phyloP scores from a whole-genome alignment of 768 basidiomycete genomes.

The Lactarius deliciosus region DNA sequence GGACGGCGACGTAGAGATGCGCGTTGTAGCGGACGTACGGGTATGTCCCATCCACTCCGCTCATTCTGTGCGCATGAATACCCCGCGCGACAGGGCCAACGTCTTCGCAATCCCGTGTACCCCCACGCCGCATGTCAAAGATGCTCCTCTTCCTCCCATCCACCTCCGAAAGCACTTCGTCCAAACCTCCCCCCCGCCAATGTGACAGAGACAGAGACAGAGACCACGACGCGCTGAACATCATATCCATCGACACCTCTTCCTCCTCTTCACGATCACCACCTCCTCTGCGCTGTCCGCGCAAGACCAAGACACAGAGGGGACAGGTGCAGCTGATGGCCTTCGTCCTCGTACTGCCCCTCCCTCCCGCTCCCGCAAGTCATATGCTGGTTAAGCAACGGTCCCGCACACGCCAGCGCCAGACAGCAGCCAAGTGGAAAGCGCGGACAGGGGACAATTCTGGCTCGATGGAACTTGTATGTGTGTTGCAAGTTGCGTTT shows the following conservation, averaged over 20 bases:
- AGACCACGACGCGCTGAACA: neutral
- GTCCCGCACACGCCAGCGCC: neutral
- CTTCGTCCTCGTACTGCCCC: neutral
- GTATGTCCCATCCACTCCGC: neutral
- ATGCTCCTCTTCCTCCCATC: too few relatives aligned
- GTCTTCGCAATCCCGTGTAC: neutral
- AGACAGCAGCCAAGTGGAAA: neutral
- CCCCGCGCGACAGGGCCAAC: slow-evolving; percentile 8
- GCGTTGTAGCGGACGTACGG: neutral
- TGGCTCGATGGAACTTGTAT: neutral
- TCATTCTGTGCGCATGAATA: too few relatives aligned
- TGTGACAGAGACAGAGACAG: too few relatives aligned
- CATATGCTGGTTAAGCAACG: neutral
- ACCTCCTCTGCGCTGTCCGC: neutral
- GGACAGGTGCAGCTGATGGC: neutral
- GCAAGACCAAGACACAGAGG: slow-evolving; percentile 1
- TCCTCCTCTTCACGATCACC: neutral
- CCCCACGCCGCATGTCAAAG: neutral
- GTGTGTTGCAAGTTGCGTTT: slow-evolving; percentile 12
- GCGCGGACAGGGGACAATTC: neutral
- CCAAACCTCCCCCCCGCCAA: neutral
- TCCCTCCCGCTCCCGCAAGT: neutral
- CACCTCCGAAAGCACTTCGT: neutral
- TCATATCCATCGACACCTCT: slow-evolving; percentile 8
- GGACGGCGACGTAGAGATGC: neutral